These are phyloP conservation scores for Pneumocystis jirovecii DNA, from an alignment of 1,139 yeast species.

Conservation along the genomic window DNA sequence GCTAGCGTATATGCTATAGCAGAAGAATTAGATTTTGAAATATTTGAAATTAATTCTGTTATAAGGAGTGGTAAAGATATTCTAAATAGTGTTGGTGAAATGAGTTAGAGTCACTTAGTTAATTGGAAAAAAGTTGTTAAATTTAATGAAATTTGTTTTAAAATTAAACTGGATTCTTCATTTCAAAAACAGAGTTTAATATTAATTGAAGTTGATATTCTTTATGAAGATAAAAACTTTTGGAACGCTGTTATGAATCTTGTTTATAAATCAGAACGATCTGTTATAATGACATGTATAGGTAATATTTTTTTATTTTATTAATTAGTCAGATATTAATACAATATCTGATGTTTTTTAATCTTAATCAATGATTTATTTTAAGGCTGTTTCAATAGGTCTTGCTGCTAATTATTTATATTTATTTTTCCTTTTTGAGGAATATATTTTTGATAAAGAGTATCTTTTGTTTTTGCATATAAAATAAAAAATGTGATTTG, in stretches of 20 bases:
- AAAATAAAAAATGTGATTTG: slow-evolving; percentile 32
- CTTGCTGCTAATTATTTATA: slow-evolving; percentile 15
- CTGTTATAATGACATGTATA: slow-evolving; percentile 63
- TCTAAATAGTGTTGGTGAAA: slow-evolving; percentile 49
- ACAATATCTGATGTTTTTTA: slow-evolving; percentile 9
- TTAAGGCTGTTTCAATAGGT: slow-evolving; percentile 1
- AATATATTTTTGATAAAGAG: slow-evolving; percentile 28
- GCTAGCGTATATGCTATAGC: slow-evolving; percentile 58
- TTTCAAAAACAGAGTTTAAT: slow-evolving; percentile 32
- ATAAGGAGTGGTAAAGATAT: slow-evolving; percentile 59
- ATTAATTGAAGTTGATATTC: slow-evolving; percentile 64
- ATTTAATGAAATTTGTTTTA: slow-evolving; percentile 9
- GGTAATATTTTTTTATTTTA: slow-evolving; percentile 37
- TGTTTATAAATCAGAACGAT: slow-evolving; percentile 54
- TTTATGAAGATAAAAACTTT: slow-evolving; percentile 67
- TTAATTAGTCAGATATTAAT: slow-evolving; percentile 31
- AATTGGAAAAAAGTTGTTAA: slow-evolving; percentile 29
- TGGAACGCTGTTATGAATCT: slow-evolving; percentile 63
- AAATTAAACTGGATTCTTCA: slow-evolving; percentile 11
- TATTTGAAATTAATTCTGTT: slow-evolving; percentile 69
- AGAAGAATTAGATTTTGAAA: slow-evolving; percentile 49
- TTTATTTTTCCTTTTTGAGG: slow-evolving; percentile 26
- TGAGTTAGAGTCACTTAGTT: slow-evolving; percentile 73
- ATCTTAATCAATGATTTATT: slow-evolving; percentile 7
- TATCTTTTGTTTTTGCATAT: slow-evolving; percentile 23